A percentile compares a stretch with the other conserved stretches of the same genome.
phyloP scores from a whole-genome alignment of 495 filamentous ascomycete species.

The Pyrenopolyporus hunteri region DNA sequence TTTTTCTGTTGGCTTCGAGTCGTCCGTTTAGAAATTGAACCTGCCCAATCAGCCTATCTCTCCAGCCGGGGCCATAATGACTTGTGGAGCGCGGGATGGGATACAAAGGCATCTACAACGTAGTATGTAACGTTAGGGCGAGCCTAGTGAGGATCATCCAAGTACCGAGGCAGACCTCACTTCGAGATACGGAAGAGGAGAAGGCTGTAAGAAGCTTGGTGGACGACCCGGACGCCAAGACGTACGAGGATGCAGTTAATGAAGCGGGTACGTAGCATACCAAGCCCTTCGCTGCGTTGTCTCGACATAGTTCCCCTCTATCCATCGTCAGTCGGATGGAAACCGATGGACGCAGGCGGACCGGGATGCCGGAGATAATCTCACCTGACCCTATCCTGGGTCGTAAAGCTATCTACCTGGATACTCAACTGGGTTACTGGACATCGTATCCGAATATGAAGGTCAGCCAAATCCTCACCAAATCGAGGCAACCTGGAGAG shows the following conservation, averaged over 20 bases:
- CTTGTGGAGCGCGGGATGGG: conserved; percentile 35
- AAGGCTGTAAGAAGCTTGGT: conserved; percentile 28
- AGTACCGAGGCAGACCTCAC: conserved; percentile 31
- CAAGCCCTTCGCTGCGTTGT: conserved; percentile 29
- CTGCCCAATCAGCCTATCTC: conserved; percentile 28
- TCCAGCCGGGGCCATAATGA: conserved; percentile 19
- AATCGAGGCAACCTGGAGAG: conserved; percentile 1
- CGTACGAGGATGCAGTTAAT: conserved; percentile 30
- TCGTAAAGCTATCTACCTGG: not conserved
- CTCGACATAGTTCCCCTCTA: conserved; percentile 12
- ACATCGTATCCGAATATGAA: conserved; percentile 2
- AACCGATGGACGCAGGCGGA: conserved; percentile 27
- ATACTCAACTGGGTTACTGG: conserved; percentile 11
- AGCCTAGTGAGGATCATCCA: conserved; percentile 26
- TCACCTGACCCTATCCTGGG: conserved; percentile 19
- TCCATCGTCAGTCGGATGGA: conserved; percentile 17
- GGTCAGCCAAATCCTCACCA: conserved; percentile 1
- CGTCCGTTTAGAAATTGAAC: conserved; percentile 27
- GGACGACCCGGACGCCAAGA: conserved; percentile 31
- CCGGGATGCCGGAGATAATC: conserved; percentile 39
- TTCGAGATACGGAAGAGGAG: conserved; percentile 29
- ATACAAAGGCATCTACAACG: conserved; percentile 35
- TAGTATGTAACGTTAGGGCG: conserved; percentile 40
- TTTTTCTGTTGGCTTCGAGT: conserved; percentile 30
- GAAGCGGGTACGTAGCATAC: conserved; percentile 34